Evolutionary conservation across 1,284 basidiomycete genomes (phyloP).

Genomic region (Sanguinoderma infundibulare): DNA sequence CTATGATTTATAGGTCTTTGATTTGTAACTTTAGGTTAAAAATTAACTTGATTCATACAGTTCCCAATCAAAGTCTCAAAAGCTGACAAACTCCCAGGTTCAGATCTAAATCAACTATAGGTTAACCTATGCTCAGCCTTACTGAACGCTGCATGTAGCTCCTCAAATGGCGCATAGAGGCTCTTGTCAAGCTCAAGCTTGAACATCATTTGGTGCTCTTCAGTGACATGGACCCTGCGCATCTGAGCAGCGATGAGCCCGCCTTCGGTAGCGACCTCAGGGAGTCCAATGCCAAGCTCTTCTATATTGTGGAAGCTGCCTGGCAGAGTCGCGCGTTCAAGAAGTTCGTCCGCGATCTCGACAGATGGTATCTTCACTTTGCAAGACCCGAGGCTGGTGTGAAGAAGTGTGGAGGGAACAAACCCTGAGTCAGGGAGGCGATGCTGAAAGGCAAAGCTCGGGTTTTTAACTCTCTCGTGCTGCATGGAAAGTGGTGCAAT

Average conservation of each 20-base stretch:
- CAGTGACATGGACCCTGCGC: neutral
- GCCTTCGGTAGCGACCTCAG: too few species aligned
- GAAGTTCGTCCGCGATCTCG: constrained; percentile 5
- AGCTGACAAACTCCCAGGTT: too few species aligned
- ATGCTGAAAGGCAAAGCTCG: neutral
- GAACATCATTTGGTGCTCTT: too few species aligned
- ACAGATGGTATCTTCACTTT: neutral
- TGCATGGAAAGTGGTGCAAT: constrained; percentile 5
- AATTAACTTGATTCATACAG: too few species aligned
- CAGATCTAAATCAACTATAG: too few species aligned
- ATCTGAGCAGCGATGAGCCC: constrained; percentile 12
- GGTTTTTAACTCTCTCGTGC: neutral
- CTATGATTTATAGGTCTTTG: too few species aligned
- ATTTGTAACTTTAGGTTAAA: too few species aligned
- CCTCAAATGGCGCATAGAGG: neutral
- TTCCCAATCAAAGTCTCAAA: too few species aligned
- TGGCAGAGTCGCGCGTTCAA: constrained; percentile 10
- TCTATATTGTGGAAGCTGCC: constrained; percentile 4
- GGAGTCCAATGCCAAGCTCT: neutral
- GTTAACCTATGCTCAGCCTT: too few species aligned
- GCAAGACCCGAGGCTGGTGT: neutral
- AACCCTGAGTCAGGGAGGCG: neutral
- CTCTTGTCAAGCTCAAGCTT: constrained; percentile 1
- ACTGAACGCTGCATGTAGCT: too few species aligned
- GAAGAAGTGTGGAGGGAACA: neutral